Conservation (phyloP, 352 stramenopile genomes). For the Globisporangium ultimum region DNA sequence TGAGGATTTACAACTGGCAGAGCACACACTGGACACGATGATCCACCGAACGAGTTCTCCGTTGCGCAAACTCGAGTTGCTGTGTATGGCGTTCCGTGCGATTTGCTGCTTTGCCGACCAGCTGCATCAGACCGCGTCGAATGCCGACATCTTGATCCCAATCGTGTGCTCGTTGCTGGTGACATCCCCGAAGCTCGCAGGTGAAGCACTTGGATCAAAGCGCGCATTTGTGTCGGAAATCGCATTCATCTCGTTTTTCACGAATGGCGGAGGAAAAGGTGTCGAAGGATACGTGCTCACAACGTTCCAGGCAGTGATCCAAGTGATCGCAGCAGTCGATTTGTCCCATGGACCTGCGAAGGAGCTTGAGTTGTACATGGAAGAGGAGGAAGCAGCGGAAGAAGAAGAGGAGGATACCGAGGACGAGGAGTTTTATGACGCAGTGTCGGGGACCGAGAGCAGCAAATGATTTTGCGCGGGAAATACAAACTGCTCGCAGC, state of each 20-base stretch:
- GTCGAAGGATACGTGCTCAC: slow-evolving; percentile 78
- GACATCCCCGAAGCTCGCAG: slow-evolving; percentile 26
- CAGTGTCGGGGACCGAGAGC: slow-evolving; percentile 18
- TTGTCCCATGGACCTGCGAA: slow-evolving; percentile 42
- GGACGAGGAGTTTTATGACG: slow-evolving; percentile 56
- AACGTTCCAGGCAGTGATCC: slow-evolving; percentile 68
- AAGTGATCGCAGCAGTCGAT: slow-evolving; percentile 67
- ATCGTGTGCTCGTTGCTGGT: slow-evolving; percentile 64
- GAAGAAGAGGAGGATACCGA: slow-evolving; percentile 20
- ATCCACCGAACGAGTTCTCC: slow-evolving; percentile 46
- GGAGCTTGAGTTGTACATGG: slow-evolving; percentile 52
- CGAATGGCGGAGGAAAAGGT: slow-evolving; percentile 64
- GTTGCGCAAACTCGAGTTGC: slow-evolving; percentile 57
- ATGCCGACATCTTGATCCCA: slow-evolving; percentile 69
- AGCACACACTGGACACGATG: slow-evolving; percentile 40
- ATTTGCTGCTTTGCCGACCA: slow-evolving; percentile 70
- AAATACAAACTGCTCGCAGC: background rate
- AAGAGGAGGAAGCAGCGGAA: slow-evolving; percentile 25
- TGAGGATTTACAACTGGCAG: slow-evolving; percentile 39
- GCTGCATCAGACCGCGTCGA: slow-evolving; percentile 56
- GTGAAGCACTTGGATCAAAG: slow-evolving; percentile 1
- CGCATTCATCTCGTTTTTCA: slow-evolving; percentile 78
- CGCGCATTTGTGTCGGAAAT: slow-evolving; percentile 67
- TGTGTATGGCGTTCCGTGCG: slow-evolving; percentile 53
- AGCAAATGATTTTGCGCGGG: background rate